phyloP scores from a whole-genome alignment of 257 asterid species.

The Echium plantagineum region DNA sequence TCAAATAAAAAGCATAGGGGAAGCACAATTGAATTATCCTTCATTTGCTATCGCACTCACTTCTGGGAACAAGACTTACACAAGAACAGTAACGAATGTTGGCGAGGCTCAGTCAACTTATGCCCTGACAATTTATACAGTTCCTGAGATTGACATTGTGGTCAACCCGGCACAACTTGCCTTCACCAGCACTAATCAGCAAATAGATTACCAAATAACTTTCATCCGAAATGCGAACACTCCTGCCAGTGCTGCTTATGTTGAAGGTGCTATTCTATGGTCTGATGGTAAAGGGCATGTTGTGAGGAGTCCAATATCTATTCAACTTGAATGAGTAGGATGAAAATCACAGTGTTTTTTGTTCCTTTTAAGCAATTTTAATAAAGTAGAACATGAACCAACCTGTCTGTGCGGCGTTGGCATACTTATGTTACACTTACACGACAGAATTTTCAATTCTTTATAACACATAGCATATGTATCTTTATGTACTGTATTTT shows the following conservation, averaged over 20 bases:
- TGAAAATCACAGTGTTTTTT: too few relatives aligned
- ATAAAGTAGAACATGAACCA: too few relatives aligned
- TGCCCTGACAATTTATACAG: background rate
- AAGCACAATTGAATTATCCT: conserved; percentile 30
- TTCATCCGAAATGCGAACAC: background rate
- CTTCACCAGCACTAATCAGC: background rate
- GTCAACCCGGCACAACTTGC: background rate
- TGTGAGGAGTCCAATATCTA: background rate
- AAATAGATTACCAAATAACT: background rate
- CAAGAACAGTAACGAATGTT: conserved; percentile 34
- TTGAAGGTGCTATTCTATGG: background rate
- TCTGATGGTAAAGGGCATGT: background rate
- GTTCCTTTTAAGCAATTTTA: too few relatives aligned
- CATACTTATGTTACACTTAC: too few relatives aligned
- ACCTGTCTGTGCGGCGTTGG: too few relatives aligned
- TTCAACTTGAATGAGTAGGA: too few relatives aligned
- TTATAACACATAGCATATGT: too few relatives aligned
- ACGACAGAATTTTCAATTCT: too few relatives aligned
- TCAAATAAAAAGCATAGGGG: background rate
- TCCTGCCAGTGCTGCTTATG: background rate
- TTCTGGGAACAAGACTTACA: conserved; percentile 1
- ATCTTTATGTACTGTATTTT: too few relatives aligned
- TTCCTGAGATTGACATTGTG: background rate
- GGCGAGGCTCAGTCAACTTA: conserved; percentile 22
- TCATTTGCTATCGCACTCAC: conserved; percentile 18